A percentile compares a stretch with the other conserved stretches of the same genome.
These are phyloP conservation scores for Thielaviopsis punctulata DNA, from an alignment of 2,329 filamentous ascomycete genomes.

Conservation along the genomic window DNA sequence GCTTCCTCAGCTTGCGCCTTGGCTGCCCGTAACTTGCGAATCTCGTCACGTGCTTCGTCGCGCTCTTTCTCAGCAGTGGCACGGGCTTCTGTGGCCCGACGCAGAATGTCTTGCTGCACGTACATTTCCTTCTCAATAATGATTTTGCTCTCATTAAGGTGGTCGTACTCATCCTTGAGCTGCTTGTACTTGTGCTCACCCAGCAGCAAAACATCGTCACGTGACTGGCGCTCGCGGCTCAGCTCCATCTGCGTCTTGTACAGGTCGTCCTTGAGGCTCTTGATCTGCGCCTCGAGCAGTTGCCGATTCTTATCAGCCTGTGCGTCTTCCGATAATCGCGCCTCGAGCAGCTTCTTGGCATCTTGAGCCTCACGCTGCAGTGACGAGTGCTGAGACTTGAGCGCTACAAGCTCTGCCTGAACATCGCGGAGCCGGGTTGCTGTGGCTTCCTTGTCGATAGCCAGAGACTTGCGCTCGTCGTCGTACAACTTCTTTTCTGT, in stretches of 20 bases:
- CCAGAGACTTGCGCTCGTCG: conserved; percentile 55
- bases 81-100: conserved; percentile 69
- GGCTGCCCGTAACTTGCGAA: conserved; percentile 64
- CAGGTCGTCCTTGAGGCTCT: conserved; percentile 70
- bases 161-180: conserved; percentile 70
- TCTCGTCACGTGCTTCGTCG: conserved; percentile 74
- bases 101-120: conserved; percentile 77
- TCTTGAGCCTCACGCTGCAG: conserved; percentile 80
- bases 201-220: conserved; percentile 82
- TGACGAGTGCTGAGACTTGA: conserved; percentile 68
- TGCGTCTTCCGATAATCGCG: conserved; percentile 75
- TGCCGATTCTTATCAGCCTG: conserved; percentile 68
- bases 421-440: conserved; percentile 62
- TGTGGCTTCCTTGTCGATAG: conserved; percentile 62
- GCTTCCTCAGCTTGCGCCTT: conserved; percentile 77
- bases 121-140: conserved; percentile 97
- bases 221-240: conserved; percentile 78
- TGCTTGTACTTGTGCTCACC: conserved; percentile 74
- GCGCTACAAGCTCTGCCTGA: conserved; percentile 73
- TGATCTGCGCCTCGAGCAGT: conserved; percentile 72
- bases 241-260: conserved; percentile 76
- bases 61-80: conserved; percentile 69
- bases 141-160: conserved; percentile 84
- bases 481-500: conserved; percentile 65
- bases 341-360: conserved; percentile 70